These are phyloP conservation scores for Dactylellina leptospora DNA, from an alignment of 2,329 filamentous ascomycete species.

Conservation along the genomic window DNA sequence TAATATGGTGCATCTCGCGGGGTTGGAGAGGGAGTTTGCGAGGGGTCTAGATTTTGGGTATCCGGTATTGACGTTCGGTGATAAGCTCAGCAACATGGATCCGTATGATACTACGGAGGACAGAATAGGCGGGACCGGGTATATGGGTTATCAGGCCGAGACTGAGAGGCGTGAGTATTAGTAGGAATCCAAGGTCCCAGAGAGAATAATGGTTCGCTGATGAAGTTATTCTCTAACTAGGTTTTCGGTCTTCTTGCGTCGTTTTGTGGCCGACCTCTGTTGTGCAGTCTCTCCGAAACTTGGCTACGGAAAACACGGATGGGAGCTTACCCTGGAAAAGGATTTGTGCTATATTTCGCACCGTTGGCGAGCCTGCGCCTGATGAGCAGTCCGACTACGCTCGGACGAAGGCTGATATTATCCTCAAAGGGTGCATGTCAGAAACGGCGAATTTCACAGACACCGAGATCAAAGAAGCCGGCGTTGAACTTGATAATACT, in stretches of 20 bases:
- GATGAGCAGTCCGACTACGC: background rate
- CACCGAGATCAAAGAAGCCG: conserved; percentile 12
- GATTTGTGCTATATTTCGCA: background rate
- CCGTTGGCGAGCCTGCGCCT: background rate
- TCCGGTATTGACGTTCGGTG: conserved; percentile 15
- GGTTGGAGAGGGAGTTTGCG: background rate
- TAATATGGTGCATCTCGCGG: conserved; percentile 3
- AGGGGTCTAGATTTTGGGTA: background rate
- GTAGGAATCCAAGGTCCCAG: background rate
- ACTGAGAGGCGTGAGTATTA: background rate
- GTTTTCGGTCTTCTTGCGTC: conserved; percentile 14
- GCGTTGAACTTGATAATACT: background rate
- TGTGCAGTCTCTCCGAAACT: background rate
- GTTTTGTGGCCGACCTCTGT: conserved; percentile 10
- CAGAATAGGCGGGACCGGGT: too few species aligned
- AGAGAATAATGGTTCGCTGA: too few species aligned
- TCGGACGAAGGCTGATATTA: background rate
- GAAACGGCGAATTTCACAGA: background rate
- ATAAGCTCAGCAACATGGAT: conserved; percentile 2
- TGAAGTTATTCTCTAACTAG: background rate
- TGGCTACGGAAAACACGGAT: background rate
- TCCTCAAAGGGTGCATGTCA: conserved; percentile 5
- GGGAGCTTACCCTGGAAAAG: background rate
- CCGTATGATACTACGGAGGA: too few species aligned
- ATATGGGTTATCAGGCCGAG: background rate